These are phyloP conservation scores for Thalassiosira hispida DNA, from an alignment of 352 stramenopile species.

Conservation along the genomic window DNA sequence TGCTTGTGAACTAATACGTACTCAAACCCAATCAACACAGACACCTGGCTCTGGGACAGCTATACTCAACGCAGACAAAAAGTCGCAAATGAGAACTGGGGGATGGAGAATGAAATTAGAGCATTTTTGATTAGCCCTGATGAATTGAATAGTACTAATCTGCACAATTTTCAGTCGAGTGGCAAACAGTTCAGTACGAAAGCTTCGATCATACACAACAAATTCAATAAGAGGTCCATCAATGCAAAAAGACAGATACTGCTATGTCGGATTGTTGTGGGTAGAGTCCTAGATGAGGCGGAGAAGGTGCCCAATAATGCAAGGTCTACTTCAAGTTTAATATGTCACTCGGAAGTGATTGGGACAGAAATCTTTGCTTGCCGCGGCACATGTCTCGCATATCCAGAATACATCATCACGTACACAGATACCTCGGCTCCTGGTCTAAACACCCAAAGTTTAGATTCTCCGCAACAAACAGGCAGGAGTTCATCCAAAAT, in stretches of 20 bases:
- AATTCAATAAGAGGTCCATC: neutral
- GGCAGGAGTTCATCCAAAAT: slow-evolving; percentile 24
- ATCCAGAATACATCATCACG: slow-evolving; percentile 51
- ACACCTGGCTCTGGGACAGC: slow-evolving; percentile 18
- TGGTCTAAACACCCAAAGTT: neutral
- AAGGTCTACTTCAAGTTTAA: slow-evolving; percentile 1
- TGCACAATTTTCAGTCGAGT: slow-evolving; percentile 24
- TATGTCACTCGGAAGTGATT: too few relatives aligned
- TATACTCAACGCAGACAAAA: slow-evolving; percentile 25
- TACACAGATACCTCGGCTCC: slow-evolving; percentile 26
- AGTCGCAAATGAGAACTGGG: slow-evolving; percentile 47
- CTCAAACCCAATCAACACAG: too few relatives aligned
- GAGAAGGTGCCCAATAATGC: neutral
- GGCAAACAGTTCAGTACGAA: slow-evolving; percentile 24
- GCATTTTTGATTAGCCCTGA: slow-evolving; percentile 20
- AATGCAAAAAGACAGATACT: slow-evolving; percentile 22
- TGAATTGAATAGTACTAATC: neutral
- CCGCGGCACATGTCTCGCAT: slow-evolving; percentile 24
- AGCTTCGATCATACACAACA: slow-evolving; percentile 18
- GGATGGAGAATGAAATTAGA: slow-evolving; percentile 25
- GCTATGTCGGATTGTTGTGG: slow-evolving; percentile 33
- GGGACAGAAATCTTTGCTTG: slow-evolving; percentile 17
- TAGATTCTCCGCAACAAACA: neutral
- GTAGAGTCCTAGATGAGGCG: slow-evolving; percentile 17
- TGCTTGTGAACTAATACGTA: too few relatives aligned